These are phyloP conservation scores for Wickerhamomyces hampshirensis DNA, from an alignment of 805 yeast genomes.

Conservation along the genomic window DNA sequence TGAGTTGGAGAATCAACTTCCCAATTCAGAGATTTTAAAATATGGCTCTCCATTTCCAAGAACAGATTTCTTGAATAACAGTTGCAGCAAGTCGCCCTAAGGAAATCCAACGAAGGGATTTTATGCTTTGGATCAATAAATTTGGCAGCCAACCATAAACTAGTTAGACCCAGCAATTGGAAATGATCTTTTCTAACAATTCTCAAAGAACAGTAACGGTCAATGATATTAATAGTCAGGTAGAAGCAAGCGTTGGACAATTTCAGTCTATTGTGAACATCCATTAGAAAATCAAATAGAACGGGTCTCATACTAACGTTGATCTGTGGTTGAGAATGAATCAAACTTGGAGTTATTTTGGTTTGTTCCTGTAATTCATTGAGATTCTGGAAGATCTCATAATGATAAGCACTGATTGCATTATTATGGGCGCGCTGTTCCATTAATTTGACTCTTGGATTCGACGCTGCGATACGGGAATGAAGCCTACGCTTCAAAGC, in stretches of 20 bases:
- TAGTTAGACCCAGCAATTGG: slow-evolving; percentile 81
- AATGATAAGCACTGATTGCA: slow-evolving; percentile 40
- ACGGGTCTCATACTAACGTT: slow-evolving; percentile 61
- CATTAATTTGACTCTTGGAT: slow-evolving; percentile 38
- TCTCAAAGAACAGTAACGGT: slow-evolving; percentile 79
- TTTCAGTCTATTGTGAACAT: slow-evolving; percentile 58
- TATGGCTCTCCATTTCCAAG: slow-evolving; percentile 64
- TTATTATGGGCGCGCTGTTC: slow-evolving; percentile 43
- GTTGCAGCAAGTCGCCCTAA: slow-evolving; percentile 53
- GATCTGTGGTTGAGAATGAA: slow-evolving; percentile 36
- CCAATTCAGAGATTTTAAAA: slow-evolving; percentile 63
- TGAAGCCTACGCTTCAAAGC: slow-evolving; percentile 20
- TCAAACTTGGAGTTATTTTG: slow-evolving; percentile 24
- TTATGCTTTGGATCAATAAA: slow-evolving; percentile 63
- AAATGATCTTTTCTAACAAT: slow-evolving; percentile 77
- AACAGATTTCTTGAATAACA: slow-evolving; percentile 53
- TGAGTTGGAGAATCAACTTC: slow-evolving; percentile 55
- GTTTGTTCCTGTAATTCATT: slow-evolving; percentile 29
- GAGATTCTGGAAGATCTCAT: slow-evolving; percentile 35
- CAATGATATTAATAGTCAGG: slow-evolving; percentile 67
- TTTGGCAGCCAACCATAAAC: slow-evolving; percentile 88
- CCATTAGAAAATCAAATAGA: slow-evolving; percentile 77
- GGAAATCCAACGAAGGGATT: slow-evolving; percentile 48
- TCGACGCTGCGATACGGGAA: slow-evolving; percentile 29
- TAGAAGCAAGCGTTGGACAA: slow-evolving; percentile 62